These are phyloP conservation scores for Chrysosporium keratinophilum DNA, from an alignment of 2,329 filamentous ascomycete genomes.

Conservation along the genomic window DNA sequence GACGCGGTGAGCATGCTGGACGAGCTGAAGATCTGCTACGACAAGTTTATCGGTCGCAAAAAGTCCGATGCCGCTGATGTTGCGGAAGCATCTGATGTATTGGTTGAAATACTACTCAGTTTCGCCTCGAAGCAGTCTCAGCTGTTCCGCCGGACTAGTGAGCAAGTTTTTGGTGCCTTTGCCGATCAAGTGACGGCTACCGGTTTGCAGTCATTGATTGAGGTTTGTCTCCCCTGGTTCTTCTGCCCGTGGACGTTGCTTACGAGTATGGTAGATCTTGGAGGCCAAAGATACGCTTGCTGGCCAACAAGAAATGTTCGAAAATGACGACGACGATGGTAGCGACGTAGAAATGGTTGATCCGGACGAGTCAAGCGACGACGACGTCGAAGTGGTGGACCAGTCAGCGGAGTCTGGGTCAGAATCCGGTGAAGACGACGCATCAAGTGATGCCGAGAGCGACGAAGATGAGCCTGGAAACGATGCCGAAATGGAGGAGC, in stretches of 20 bases:
- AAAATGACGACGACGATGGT: conserved; percentile 44
- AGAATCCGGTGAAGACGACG: conserved; percentile 43
- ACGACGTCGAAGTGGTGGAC: conserved; percentile 33
- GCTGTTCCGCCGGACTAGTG: conserved; percentile 73
- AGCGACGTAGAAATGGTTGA: conserved; percentile 29
- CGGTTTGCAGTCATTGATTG: conserved; percentile 55
- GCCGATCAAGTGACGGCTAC: conserved; percentile 61
- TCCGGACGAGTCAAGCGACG: conserved; percentile 15
- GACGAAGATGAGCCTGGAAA: conserved; percentile 21
- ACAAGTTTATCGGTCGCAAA: conserved; percentile 48
- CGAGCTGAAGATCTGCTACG: conserved; percentile 67
- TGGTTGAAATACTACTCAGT: conserved; percentile 82
- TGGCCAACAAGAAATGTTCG: conserved; percentile 79
- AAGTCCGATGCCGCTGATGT: conserved; percentile 44
- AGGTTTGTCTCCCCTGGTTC: conserved; percentile 23
- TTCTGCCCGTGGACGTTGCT: conserved; percentile 11
- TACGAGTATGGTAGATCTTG: conserved; percentile 55
- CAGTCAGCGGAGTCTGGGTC: conserved; percentile 48
- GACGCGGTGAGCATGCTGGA: conserved; percentile 74
- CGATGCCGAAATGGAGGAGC: conserved; percentile 16
- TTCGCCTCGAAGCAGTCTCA: conserved; percentile 78
- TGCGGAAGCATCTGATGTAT: conserved; percentile 50
- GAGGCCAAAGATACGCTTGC: conserved; percentile 67
- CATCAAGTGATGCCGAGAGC: conserved; percentile 20
- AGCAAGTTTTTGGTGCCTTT: conserved; percentile 80